Percentiles rank a stretch among this genome's conserved stretches.
phyloP scores from a whole-genome alignment of 805 yeast species.

The Sungouiozyma intestinalis region DNA sequence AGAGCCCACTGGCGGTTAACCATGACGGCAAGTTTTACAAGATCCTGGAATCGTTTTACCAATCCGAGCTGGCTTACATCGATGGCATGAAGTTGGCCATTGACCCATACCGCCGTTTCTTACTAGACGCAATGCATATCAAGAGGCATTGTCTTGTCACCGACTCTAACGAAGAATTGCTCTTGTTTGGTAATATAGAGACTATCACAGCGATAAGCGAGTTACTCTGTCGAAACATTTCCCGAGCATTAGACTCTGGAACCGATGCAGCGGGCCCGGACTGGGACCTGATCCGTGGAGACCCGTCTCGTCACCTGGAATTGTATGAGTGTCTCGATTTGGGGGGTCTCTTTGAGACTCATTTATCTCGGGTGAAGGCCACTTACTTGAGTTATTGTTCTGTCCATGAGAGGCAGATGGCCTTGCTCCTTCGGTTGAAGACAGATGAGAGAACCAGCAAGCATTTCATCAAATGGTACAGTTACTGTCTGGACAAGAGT shows the following conservation, averaged over 20 bases:
- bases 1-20: slow-evolving; percentile 1
- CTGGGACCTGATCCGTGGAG: slow-evolving; percentile 8
- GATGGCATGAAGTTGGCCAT: slow-evolving; percentile 23
- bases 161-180: slow-evolving; percentile 26
- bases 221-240: slow-evolving; percentile 18
- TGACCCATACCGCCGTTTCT: slow-evolving; percentile 26
- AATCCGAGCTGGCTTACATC: slow-evolving; percentile 29
- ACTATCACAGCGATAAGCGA: slow-evolving; percentile 31
- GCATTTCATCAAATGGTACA: slow-evolving; percentile 27
- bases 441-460: slow-evolving; percentile 5
- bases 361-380: slow-evolving; percentile 26
- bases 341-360: slow-evolving; percentile 23
- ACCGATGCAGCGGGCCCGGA: slow-evolving; percentile 2
- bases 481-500: slow-evolving; percentile 23
- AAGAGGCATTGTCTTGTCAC: slow-evolving; percentile 23
- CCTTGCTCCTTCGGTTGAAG: slow-evolving; percentile 15
- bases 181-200: slow-evolving; percentile 36
- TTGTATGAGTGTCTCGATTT: slow-evolving; percentile 13
- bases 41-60: slow-evolving; percentile 22
- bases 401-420: slow-evolving; percentile 25
- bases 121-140: slow-evolving; percentile 23
- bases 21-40: slow-evolving; percentile 8
- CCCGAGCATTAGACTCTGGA: not conserved
- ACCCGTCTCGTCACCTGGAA: slow-evolving; percentile 1
- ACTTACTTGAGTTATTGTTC: slow-evolving; percentile 28